These are phyloP conservation scores for Selaginella moellendorffii DNA, from an alignment of 75 land plant species.

Conservation along the genomic window DNA sequence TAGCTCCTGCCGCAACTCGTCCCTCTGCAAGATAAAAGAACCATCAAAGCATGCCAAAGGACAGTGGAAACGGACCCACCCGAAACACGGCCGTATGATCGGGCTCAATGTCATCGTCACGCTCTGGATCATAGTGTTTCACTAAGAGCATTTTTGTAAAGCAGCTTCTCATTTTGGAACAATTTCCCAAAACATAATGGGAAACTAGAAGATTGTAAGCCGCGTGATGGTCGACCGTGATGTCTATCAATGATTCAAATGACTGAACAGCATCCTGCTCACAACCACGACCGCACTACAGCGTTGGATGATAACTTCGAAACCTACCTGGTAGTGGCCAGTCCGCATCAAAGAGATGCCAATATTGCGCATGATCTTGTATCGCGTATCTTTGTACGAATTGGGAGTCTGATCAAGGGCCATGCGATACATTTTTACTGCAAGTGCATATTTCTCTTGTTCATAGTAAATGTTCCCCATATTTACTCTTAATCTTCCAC, in stretches of 20 bases:
- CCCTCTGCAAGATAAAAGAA: conserved; percentile 18
- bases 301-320: too few relatives aligned
- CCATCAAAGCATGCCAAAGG: not conserved
- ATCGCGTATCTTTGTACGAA: conserved; percentile 29
- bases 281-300: not conserved
- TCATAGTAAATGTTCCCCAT: conserved; percentile 34
- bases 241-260: conserved; percentile 31
- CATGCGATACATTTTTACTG: conserved; percentile 34
- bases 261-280: conserved; percentile 31
- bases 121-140: conserved; percentile 26
- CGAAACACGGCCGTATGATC: conserved; percentile 11
- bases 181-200: conserved; percentile 25
- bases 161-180: conserved; percentile 22
- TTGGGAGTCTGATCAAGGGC: conserved; percentile 30
- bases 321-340: conserved; percentile 32
- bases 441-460: conserved; percentile 24
- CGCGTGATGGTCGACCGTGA: conserved; percentile 29
- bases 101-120: conserved; percentile 21
- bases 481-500: conserved; percentile 26
- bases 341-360: conserved; percentile 30
- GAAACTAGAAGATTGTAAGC: conserved; percentile 29
- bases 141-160: conserved; percentile 32
- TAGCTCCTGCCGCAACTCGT: conserved; percentile 22
- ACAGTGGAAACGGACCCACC: not conserved
- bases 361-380: conserved; percentile 25